A percentile compares a stretch with the other conserved stretches of the same genome.
phyloP scores from a whole-genome alignment of 331 rosid genomes.

The Stylosanthes scabra region DNA sequence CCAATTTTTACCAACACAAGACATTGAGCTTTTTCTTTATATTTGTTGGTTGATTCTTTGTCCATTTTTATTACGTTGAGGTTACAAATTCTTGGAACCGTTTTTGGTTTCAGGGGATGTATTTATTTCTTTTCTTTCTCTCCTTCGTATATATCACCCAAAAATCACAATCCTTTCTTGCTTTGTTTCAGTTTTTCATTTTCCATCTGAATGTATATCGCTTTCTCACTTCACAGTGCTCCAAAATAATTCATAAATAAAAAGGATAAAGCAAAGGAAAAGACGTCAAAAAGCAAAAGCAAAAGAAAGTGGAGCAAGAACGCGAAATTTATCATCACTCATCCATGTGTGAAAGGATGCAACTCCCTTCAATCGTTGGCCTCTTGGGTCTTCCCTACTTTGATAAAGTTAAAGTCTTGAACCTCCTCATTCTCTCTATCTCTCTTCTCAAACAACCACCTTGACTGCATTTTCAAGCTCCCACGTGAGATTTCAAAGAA shows the following conservation, averaged over 20 bases:
- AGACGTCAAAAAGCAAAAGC: neutral
- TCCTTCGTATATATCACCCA: too few relatives aligned
- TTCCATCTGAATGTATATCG: neutral
- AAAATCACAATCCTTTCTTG: too few relatives aligned
- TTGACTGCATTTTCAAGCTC: slow-evolving; percentile 35
- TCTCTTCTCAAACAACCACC: slow-evolving; percentile 23
- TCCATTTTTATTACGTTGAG: too few relatives aligned
- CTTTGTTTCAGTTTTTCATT: too few relatives aligned
- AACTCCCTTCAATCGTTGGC: neutral
- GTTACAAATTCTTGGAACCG: too few relatives aligned
- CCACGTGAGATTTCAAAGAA: slow-evolving; percentile 39
- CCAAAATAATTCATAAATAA: neutral
- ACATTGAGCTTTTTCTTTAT: too few relatives aligned
- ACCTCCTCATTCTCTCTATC: slow-evolving; percentile 6
- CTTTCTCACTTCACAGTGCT: neutral
- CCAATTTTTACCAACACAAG: too few relatives aligned
- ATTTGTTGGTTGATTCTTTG: too few relatives aligned
- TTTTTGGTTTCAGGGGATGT: too few relatives aligned
- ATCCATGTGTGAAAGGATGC: neutral
- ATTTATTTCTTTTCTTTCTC: too few relatives aligned
- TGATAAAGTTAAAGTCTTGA: slow-evolving; percentile 35
- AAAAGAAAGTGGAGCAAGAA: neutral
- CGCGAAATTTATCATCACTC: neutral
- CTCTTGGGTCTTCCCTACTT: neutral
- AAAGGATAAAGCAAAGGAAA: neutral